Evolutionary conservation across 2,329 filamentous ascomycete genomes (phyloP), one percentile per base, ranked within the genome.

Genomic region (Fusarium sp.): DNA sequence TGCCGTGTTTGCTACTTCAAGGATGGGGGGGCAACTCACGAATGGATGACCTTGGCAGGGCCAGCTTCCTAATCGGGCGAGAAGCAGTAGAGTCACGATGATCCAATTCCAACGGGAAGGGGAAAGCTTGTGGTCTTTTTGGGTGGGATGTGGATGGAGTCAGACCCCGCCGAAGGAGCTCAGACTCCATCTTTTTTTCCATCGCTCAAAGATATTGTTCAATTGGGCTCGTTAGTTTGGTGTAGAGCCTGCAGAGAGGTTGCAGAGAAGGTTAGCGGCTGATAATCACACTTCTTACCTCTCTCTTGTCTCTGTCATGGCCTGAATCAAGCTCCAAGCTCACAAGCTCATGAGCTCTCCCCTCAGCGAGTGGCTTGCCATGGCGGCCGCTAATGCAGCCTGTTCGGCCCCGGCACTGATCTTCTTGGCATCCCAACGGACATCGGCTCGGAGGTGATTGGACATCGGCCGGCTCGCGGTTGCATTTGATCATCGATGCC

Each of bases 401-500:
- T 32, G 23, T 27, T 25, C 58, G 32, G 23, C 57, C 35, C 56
- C 56, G 54, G 32, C 34, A 37, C n/a, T 39, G 54, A 34, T 35
- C 52, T 23, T 56, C 52, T 56, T 56, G 52, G 52, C 54, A 58
- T 35, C 8, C 34, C 54, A 58, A 60, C 73, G 73, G 73, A 39
- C 73, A 52, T 75, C 45, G 65, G 65, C 35, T 13, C 14, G 14
- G n/a, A 20, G 20, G 10, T 66, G 23, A 66, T 72, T 71, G 73
- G 70, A 16, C 75, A n/a, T 76, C 73, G 70, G 72, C 50, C 73
- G 72, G 73, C 66, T 73, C 70, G 72, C 72, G 72, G 72, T 59
- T 59, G 50, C 37, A 7, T 25, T 39, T 34, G n/a, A 39, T 20
- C 41, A 23, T 13, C 30, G 25, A 39, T 35, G 48, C 63, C 67